Evolutionary conservation across 2,329 filamentous ascomycete genomes (phyloP), one percentile per base, ranked within the genome.

Genomic region (Epichloe festucae): DNA sequence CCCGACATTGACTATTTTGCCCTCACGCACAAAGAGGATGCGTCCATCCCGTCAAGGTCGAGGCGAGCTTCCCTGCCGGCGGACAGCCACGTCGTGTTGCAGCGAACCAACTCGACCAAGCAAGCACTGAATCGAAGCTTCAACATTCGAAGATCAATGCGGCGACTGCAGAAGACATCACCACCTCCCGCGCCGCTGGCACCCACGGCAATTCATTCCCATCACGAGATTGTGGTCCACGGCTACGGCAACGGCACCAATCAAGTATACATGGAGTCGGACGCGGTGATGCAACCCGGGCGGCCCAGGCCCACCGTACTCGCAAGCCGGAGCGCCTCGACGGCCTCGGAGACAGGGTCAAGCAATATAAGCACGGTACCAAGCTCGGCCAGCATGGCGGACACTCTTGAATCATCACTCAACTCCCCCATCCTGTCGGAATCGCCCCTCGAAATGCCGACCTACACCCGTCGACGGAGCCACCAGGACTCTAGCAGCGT

Each of bases 1-100:
- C 76, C 77, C 0, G 77, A 81, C 47, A 72, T 81, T 43, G 76
- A 81, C 56, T 78, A 79, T 55, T 70, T 75, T 50, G 72, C 72
- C 0, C 62, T 74, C 7, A 67, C 68, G 0, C 70, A 73, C 52
- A 63, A 65, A 47, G 53, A 55, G 50, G 54, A 52, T 49, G 31
- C 42, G 43, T 3, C 40, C 40, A 50, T 48, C 53, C 38, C 52
- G 52, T 31, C 51, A 50, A 40, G 21, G 15, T 39, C 42, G 36
- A 40, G 49, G 38, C 35, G 52, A 41, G 46, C 31, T 12, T 49
- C 52, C n/a, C 21, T 46, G 11, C 52, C 49, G 8, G 15, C 42
- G 1, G 61, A 54, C 3, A 49, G 51, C 11, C 48, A 54, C 14
- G 54, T 56, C 6, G 45, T 55, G 3, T 50, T 60, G 34, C 59